Evolutionary conservation across 225 moss, liverwort and hornwort species (phyloP).

Genomic region (Ulota crispa): DNA sequence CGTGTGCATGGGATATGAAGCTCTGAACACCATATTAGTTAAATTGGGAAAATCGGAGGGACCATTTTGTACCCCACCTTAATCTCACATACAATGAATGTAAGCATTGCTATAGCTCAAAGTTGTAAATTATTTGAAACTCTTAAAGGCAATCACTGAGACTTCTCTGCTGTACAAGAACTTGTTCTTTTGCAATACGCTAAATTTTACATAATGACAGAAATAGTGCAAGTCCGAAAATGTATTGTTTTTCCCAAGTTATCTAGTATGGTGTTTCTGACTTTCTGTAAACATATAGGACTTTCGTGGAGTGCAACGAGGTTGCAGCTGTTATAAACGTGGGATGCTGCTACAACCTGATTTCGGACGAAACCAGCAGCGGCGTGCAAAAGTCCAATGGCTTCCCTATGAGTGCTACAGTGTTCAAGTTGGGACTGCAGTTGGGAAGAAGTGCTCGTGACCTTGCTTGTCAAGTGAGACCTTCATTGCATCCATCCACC

Average conservation of each 20-base stretch:
- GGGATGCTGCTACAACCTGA: slow-evolving; percentile 65
- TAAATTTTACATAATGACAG: too few species aligned
- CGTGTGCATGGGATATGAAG: background rate
- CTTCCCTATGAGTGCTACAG: slow-evolving; percentile 54
- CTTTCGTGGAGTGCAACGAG: slow-evolving; percentile 58
- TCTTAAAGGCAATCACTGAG: too few species aligned
- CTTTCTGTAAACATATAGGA: slow-evolving; percentile 28
- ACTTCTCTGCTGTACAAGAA: too few species aligned
- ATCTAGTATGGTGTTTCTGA: background rate
- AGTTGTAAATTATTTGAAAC: too few species aligned
- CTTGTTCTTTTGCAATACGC: too few species aligned
- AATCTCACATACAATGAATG: too few species aligned
- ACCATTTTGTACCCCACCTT: too few species aligned
- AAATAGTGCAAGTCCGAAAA: too few species aligned
- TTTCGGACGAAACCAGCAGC: slow-evolving; percentile 41
- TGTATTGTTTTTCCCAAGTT: too few species aligned
- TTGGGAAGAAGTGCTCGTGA: slow-evolving; percentile 65
- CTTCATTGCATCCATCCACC: background rate
- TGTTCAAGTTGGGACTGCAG: slow-evolving; percentile 45
- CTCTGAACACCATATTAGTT: background rate
- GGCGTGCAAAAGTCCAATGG: slow-evolving; percentile 26
- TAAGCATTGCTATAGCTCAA: too few species aligned
- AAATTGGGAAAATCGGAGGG: too few species aligned
- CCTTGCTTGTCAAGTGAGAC: slow-evolving; percentile 64
- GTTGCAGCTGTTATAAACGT: slow-evolving; percentile 60